Evolutionary conservation across 2,329 filamentous ascomycete genomes (phyloP).

Genomic region (Neofusicoccum parvum): DNA sequence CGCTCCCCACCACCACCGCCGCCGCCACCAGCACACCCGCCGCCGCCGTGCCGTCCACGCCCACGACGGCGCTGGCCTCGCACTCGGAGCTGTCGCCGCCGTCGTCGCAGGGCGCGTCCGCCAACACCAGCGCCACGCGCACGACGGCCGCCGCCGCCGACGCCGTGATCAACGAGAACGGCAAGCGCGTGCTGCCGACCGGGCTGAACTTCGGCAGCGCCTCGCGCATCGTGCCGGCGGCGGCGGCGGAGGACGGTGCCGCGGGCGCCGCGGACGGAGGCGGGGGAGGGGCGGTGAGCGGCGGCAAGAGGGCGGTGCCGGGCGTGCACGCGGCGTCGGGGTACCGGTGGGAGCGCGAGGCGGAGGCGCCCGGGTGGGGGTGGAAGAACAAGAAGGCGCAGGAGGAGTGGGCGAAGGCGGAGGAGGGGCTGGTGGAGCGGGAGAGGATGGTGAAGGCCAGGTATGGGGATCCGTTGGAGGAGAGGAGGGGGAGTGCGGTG

Average conservation of each 20-base stretch:
- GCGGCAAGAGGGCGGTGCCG: neutral
- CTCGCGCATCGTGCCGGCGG: neutral
- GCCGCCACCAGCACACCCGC: slow-evolving; percentile 22
- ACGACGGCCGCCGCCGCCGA: neutral
- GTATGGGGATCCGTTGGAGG: slow-evolving; percentile 21
- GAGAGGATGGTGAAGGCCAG: slow-evolving; percentile 33
- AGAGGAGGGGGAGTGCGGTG: neutral
- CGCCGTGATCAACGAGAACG: slow-evolving; percentile 37
- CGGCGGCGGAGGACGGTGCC: neutral
- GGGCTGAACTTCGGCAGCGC: neutral
- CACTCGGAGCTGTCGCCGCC: slow-evolving; percentile 57
- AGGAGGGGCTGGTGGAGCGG: slow-evolving; percentile 39
- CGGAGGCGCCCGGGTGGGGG: slow-evolving; percentile 41
- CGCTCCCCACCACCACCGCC: slow-evolving; percentile 34
- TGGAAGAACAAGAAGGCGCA: slow-evolving; percentile 41
- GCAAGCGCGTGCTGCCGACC: slow-evolving; percentile 35
- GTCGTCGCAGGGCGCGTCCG: slow-evolving; percentile 48
- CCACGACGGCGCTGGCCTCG: slow-evolving; percentile 25
- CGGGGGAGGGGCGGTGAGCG: neutral
- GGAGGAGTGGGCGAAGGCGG: slow-evolving; percentile 39
- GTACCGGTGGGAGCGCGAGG: slow-evolving; percentile 39
- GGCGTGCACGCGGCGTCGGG: slow-evolving; percentile 34
- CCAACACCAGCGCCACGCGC: neutral
- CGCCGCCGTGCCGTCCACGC: slow-evolving; percentile 27
- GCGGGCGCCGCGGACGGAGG: neutral